phyloP scores from a whole-genome alignment of 2,329 filamentous ascomycete species.

The Colletotrichum sp. region DNA sequence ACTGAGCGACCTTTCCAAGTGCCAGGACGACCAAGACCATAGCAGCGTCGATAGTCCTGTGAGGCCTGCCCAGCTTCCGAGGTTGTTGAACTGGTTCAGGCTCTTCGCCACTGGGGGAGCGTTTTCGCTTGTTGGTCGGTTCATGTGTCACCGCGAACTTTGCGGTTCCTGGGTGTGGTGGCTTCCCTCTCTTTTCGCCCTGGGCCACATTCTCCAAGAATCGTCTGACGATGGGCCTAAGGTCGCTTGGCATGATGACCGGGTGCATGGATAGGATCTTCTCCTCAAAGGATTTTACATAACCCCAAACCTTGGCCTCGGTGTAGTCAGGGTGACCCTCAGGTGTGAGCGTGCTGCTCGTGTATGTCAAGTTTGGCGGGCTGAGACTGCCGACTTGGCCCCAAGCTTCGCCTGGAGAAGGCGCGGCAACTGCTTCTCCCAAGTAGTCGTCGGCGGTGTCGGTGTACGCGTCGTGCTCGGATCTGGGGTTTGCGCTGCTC shows the following conservation, averaged over 20 bases:
- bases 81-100: background rate
- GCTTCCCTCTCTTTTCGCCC: background rate
- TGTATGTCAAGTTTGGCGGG: constrained; percentile 41
- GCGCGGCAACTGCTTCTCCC: constrained; percentile 57
- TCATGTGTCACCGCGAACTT: constrained; percentile 28
- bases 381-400: constrained; percentile 61
- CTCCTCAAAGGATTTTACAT: constrained; percentile 62
- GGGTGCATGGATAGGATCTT: constrained; percentile 71
- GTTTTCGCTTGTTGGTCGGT: constrained; percentile 55
- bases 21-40: constrained; percentile 84
- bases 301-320: constrained; percentile 52
- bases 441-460: constrained; percentile 50
- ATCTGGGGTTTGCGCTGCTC: background rate
- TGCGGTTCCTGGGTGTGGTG: constrained; percentile 24
- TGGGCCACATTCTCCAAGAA: constrained; percentile 56
- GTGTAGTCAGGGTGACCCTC: constrained; percentile 62
- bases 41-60: constrained; percentile 77
- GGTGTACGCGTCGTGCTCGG: constrained; percentile 12
- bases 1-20: constrained; percentile 79
- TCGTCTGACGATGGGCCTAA: constrained; percentile 57
- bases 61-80: constrained; percentile 53
- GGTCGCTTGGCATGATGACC: constrained; percentile 58
- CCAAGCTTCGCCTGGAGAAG: constrained; percentile 62
- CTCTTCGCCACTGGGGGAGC: constrained; percentile 44
- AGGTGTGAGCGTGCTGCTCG: constrained; percentile 40